Base-by-base conservation (phyloP, 306 rosid species). In the Psophocarpus tetragonolobus region DNA sequence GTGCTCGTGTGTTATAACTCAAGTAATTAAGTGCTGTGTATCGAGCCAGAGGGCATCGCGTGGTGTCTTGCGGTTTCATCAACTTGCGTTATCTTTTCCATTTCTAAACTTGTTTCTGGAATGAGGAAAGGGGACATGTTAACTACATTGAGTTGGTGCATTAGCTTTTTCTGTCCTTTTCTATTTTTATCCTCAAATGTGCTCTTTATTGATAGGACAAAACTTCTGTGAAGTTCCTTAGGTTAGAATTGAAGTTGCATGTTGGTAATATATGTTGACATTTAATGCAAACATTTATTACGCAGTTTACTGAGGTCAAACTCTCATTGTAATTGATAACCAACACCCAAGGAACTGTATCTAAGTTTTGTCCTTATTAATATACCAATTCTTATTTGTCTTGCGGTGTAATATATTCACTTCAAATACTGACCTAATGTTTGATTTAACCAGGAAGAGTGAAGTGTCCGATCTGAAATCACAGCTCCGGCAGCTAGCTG, bases 401-500 rank as follows among this genome's bases (percentile, higher is more conserved):
- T 20, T 30, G 11, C 11, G 62, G 67, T 18, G 17, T n/a, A 10
- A 33, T 76, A 24, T 13, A 6, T 47, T 29, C 15, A 15, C 73
- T 15, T 51, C 51, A 60, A 74, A 54, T 65, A 12, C 66, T 45
- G 54, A 83, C 74, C 66, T 60, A 36, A 27, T 73, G 47, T 73
- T 74, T 71, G 29, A 81, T 79, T 77, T 68, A 39, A 38, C 14
- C 90, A 96, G 99, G 83, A 96, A 96, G 86, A 90, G 98, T 21
- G 99, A 96, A 86, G 99, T 96, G n/a, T 81, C 99, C 0, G 99
- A 96, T 88, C 87, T 96, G 60, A 96, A 90, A 83, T 63, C 76
- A 13, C 99, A 96, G 93, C 99, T 96, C 64, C 93, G 99, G 86
- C 96, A 90, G 87, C 94, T 96, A 27, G 99, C 99, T 0, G 99